Evolutionary conservation across 768 basidiomycete genomes (phyloP).

Genomic region (Boletellus emodensis): DNA sequence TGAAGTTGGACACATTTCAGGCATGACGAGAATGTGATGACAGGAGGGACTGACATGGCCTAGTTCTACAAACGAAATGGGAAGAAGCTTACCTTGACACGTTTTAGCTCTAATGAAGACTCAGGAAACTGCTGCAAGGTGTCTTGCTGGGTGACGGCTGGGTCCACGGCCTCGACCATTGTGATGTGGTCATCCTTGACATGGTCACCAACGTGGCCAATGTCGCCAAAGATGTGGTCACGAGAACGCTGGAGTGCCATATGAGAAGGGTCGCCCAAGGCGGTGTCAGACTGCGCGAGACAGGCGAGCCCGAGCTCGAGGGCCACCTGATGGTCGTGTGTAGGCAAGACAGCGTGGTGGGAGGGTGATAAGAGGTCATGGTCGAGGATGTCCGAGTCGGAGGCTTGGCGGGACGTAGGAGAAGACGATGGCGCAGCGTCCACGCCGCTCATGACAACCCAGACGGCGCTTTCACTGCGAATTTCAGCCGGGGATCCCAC

Average conservation of each 20-base stretch:
- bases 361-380: constrained; percentile 32
- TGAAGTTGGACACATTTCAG: constrained; percentile 24
- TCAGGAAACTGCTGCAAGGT: constrained; percentile 60
- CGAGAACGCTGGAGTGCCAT: constrained; percentile 29
- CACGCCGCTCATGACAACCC: constrained; percentile 41
- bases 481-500: constrained; percentile 21
- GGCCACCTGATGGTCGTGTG: constrained; percentile 32
- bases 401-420: constrained; percentile 28
- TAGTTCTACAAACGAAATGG: constrained; percentile 12
- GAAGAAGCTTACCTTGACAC: constrained; percentile 66
- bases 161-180: constrained; percentile 35
- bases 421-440: constrained; percentile 32
- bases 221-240: constrained; percentile 32
- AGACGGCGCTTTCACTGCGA: constrained; percentile 18
- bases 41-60: constrained; percentile 13
- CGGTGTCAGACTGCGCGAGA: constrained; percentile 25
- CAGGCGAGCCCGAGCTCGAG: constrained; percentile 28
- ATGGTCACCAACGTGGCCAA: constrained; percentile 33
- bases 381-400: constrained; percentile 31
- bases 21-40: constrained; percentile 22
- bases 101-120: constrained; percentile 71
- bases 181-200: constrained; percentile 31
- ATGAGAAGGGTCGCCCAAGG: constrained; percentile 25
- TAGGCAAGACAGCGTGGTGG: constrained; percentile 24
- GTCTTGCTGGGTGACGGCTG: constrained; percentile 47